Conservation (phyloP, 768 basidiomycete genomes). For the Hemileccinum rubropunctum region DNA sequence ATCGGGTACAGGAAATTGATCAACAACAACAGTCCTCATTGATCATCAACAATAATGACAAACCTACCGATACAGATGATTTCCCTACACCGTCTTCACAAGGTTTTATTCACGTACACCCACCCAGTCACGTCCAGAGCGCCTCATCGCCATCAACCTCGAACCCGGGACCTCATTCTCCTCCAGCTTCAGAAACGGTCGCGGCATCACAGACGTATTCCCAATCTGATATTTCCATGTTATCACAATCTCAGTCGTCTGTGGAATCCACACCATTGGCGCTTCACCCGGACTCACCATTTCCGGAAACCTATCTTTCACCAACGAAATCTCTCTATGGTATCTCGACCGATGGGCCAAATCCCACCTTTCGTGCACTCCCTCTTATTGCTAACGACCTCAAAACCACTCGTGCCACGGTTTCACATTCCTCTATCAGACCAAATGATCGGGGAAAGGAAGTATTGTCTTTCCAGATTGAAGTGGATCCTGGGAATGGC, state of each 20-base stretch:
- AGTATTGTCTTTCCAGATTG: conserved; percentile 83
- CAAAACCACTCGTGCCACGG: conserved; percentile 62
- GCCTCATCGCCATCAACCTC: conserved; percentile 10
- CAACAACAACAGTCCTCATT: conserved; percentile 7
- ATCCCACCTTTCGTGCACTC: conserved; percentile 64
- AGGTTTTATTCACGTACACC: conserved; percentile 9
- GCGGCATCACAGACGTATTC: conserved; percentile 21
- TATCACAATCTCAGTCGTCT: conserved; percentile 25
- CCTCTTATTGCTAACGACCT: conserved; percentile 72
- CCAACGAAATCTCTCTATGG: conserved; percentile 17
- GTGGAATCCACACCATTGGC: conserved; percentile 16
- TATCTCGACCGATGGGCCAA: conserved; percentile 24
- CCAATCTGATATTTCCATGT: conserved; percentile 18
- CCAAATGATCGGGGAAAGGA: conserved; percentile 92
- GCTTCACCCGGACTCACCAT: conserved; percentile 28
- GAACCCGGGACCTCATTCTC: conserved; percentile 17
- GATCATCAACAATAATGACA: conserved; percentile 20
- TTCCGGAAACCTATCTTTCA: conserved; percentile 30
- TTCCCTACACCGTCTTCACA: conserved; percentile 48
- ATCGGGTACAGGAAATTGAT: conserved; percentile 15
- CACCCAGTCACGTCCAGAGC: conserved; percentile 7
- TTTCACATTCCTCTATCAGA: conserved; percentile 80
- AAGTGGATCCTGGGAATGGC: conserved; percentile 65
- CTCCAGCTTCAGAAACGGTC: conserved; percentile 12
- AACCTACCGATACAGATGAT: conserved; percentile 45